Base-by-base conservation (phyloP, 257 asterid species). In the Solanum sejunctum region DNA sequence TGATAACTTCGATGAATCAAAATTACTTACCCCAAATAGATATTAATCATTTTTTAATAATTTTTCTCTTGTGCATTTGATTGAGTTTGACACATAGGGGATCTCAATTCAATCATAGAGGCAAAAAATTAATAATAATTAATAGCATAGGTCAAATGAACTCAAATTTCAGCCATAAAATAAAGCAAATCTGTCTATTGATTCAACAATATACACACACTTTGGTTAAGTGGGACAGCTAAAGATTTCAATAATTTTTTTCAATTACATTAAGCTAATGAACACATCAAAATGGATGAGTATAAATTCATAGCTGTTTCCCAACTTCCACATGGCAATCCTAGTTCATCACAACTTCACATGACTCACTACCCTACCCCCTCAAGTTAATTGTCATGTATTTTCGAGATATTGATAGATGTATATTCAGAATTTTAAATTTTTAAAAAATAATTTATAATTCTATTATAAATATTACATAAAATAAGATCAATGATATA, bases 271-370 rank as follows among this genome's bases (percentile, higher is more conserved):
- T 51, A 73, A 49, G 8, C 58, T 73, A 77, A 77, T 49, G 43
- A 49, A 47, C 20, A 45, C 41, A 73, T 75, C 82, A 75, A 49
- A 75, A 77, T 26, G 82, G 64, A 51, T 52, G 82, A 77, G 26
- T 77, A 77, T 63, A 82, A 70, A 88, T 32, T 55, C 28, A 83
- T 43, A 41, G 41, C 20, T 70, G 10, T 43, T 79, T 56, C 57
- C 7, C 84, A 83, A 79, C 64, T 32, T 64, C 86, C 87, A 85
- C 83, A 55, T 83, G 89, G 88, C 91, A 80, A 63, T 56, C 88
- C 52, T 77, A 51, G 10, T 36, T 45, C 85, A 56, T 78, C 85
- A 86, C 86, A 84, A 43, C 49, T 70, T 41, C 10, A 71, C 32
- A 71, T 36, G 20, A 71, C 26, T 45, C 56, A 71, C 10, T 66